A percentile compares a stretch with the other conserved stretches of the same genome.
Conservation (phyloP, 495 filamentous ascomycete genomes). For the Penicillium salamii region DNA sequence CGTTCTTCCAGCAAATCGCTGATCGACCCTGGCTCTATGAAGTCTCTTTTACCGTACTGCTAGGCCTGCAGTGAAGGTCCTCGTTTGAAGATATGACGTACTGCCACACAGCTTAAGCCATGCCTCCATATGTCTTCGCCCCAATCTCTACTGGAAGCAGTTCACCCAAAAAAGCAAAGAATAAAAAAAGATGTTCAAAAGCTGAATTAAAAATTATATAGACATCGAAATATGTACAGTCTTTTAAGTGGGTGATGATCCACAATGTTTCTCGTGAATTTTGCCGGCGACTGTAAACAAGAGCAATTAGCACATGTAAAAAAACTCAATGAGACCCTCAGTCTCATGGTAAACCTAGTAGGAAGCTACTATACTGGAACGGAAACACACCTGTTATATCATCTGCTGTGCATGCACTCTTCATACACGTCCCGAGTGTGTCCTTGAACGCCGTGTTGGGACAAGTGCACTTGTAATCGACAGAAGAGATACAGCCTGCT, state of each 20-base stretch:
- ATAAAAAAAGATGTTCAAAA: not conserved
- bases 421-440: conserved; percentile 13
- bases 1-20: too few species aligned
- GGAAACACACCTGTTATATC: conserved; percentile 14
- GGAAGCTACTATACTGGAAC: too few species aligned
- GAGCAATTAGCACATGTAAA: not conserved
- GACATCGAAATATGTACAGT: not conserved
- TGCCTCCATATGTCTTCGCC: too few species aligned
- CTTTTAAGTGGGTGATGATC: not conserved
- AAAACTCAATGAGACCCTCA: too few species aligned
- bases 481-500: conserved; percentile 17
- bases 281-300: conserved; percentile 7
- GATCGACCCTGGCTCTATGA: too few species aligned
- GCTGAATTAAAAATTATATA: not conserved
- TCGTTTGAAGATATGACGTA: too few species aligned
- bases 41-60: too few species aligned
- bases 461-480: conserved; percentile 20
- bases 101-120: too few species aligned
- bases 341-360: too few species aligned
- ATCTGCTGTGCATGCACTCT: conserved; percentile 10
- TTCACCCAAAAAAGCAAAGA: too few species aligned
- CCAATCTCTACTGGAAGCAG: too few species aligned
- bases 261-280: conserved; percentile 19
- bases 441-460: conserved; percentile 17
- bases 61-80: too few species aligned